Conservation (phyloP, 768 basidiomycete species). For the Macrocybe gigantea region DNA sequence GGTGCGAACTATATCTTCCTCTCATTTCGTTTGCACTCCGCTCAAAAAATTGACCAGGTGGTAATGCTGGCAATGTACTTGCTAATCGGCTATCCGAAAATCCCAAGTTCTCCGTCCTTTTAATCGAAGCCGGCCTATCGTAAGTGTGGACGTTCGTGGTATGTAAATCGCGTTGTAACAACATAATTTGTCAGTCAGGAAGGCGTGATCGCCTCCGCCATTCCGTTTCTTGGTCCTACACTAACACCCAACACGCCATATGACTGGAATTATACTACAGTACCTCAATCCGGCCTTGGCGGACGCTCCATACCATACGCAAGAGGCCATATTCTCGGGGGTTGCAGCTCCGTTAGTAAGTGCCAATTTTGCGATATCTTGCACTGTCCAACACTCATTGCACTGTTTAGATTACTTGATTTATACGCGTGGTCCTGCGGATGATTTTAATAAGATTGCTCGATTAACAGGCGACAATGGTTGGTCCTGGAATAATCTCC, state of each 20-base stretch:
- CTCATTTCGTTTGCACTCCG: neutral
- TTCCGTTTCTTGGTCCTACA: constrained; percentile 14
- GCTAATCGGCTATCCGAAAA: neutral
- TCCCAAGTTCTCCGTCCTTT: neutral
- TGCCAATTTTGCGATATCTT: too few species aligned
- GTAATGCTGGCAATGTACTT: too few species aligned
- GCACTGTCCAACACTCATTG: neutral
- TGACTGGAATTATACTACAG: constrained; percentile 27
- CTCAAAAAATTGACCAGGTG: neutral
- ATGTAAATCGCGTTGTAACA: too few species aligned
- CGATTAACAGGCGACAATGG: constrained; percentile 10
- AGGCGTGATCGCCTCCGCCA: constrained; percentile 13
- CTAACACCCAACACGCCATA: constrained; percentile 10
- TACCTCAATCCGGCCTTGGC: neutral
- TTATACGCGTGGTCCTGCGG: constrained; percentile 11
- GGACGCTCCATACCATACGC: too few species aligned
- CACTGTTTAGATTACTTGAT: constrained; percentile 9
- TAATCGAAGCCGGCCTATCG: neutral
- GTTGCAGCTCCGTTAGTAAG: too few species aligned
- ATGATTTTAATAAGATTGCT: constrained; percentile 10
- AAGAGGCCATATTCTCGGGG: too few species aligned
- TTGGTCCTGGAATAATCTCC: constrained; percentile 24
- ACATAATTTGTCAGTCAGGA: constrained; percentile 11
- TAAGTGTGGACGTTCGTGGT: too few species aligned
- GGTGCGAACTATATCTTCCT: constrained; percentile 2